These are phyloP conservation scores for Starmerella apicola DNA, from an alignment of 805 yeast genomes.

Conservation along the genomic window DNA sequence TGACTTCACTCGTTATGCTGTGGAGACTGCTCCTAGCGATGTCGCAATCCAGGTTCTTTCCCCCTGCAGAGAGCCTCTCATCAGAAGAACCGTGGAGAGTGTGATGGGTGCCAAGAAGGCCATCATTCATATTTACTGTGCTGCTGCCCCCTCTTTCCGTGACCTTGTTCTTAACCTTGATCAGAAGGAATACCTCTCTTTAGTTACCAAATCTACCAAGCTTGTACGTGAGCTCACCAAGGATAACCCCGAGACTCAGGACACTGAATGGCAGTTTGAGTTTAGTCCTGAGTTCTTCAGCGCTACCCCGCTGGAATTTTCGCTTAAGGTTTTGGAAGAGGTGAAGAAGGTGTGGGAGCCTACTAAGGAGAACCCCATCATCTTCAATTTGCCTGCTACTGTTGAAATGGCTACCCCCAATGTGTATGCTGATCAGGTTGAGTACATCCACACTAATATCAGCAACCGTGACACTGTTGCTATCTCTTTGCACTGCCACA, in stretches of 20 bases:
- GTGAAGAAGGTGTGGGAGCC: conserved; percentile 70
- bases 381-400: conserved; percentile 75
- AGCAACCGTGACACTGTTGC: conserved; percentile 57
- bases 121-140: conserved; percentile 62
- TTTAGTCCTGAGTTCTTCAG: conserved; percentile 73
- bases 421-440: conserved; percentile 74
- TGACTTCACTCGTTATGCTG: conserved; percentile 66
- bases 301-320: conserved; percentile 54
- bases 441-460: conserved; percentile 51
- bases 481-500: conserved; percentile 70
- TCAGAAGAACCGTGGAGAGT: conserved; percentile 58
- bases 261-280: conserved; percentile 61
- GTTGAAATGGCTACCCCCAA: conserved; percentile 75
- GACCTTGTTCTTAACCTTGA: conserved; percentile 54
- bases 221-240: conserved; percentile 56
- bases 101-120: conserved; percentile 65
- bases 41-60: conserved; percentile 65
- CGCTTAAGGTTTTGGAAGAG: conserved; percentile 56
- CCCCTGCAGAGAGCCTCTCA: conserved; percentile 65
- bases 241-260: conserved; percentile 33
- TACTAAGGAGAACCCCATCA: conserved; percentile 48
- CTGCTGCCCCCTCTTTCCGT: conserved; percentile 63
- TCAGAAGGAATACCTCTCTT: conserved; percentile 43
- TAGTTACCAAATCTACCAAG: conserved; percentile 52
- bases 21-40: conserved; percentile 62